Conservation (phyloP, 495 filamentous ascomycete genomes). For the Hapsidospora chrysogenum region DNA sequence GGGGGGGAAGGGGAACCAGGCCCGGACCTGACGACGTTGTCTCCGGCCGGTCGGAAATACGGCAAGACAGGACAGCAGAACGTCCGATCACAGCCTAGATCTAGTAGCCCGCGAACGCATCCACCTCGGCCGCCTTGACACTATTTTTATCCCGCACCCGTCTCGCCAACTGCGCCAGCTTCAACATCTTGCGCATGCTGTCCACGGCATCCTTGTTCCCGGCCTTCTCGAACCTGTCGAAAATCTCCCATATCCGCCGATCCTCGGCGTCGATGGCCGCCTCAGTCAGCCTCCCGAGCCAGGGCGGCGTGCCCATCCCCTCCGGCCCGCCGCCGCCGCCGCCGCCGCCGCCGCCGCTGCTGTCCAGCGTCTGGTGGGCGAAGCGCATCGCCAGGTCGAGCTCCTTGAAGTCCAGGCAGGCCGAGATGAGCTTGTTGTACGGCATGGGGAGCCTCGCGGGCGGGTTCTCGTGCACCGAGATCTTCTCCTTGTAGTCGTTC, state of each 20-base stretch:
- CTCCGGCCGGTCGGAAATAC: no score
- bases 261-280: slow-evolving; percentile 18
- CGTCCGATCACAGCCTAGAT: no score
- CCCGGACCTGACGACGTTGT: no score
- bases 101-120: no score
- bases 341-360: slow-evolving; percentile 5
- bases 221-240: slow-evolving; percentile 7
- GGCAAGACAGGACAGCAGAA: no score
- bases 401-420: slow-evolving; percentile 36
- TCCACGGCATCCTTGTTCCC: slow-evolving; percentile 10
- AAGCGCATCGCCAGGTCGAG: slow-evolving; percentile 42
- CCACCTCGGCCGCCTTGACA: no score
- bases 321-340: no score
- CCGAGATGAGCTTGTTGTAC: slow-evolving; percentile 52
- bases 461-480: neutral
- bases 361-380: slow-evolving; percentile 3
- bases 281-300: slow-evolving; percentile 21
- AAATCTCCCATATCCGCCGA: slow-evolving; percentile 22
- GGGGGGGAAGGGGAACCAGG: no score
- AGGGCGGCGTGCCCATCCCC: slow-evolving; percentile 9
- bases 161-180: no score
- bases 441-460: neutral
- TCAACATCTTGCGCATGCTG: slow-evolving; percentile 6
- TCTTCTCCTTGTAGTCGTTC: slow-evolving; percentile 27
- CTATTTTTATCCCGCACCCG: no score